Evolutionary conservation across 176 grass and related monocot species (phyloP), one percentile per base, ranked within the genome.

Genomic region (Avena sativa): DNA sequence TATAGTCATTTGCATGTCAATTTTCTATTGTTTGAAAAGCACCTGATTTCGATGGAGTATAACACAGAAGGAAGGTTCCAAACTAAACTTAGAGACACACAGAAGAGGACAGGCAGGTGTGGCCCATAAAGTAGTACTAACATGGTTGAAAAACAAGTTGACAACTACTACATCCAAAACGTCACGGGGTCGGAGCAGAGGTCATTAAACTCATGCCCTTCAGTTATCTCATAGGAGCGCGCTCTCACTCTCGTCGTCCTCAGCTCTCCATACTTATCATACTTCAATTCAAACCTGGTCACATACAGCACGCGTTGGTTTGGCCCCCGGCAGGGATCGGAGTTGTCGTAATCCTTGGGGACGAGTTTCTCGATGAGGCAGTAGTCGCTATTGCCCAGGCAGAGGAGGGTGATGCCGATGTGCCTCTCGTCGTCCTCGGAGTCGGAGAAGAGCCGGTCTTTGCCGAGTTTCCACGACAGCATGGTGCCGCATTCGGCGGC

Each of bases 181-280:
- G 70, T 43, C 10, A 73, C 70, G 2, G 70, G 70, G 25, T 4
- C 13, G 2, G 5, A 47, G 44, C 20, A 23, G 1, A 7, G 4
- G 9, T 21, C 70, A 73, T 73, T 73, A 23, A 13, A 2, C 12
- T 73, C 70, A 23, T 73, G 70, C 21, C 20, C 43, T 73, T 48
- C 70, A 5, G 9, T 23, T 20, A 48, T 21, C 70, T 73, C 11
- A 20, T 73, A 73, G 5, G 70, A 73, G 4, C 70, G 43, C 2
- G 20, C 20, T 0, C 40, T 73, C 7, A 12, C 10, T 11, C 43
- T 43, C 20, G 40, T 48, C 6, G 43, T 73, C 43, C 43, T 73
- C 19, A 73, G 43, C 70, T 73, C 43, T 73, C 70, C 70, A 48
- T 5, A 6, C 13, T 73, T 73, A 48, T 48, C 70, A 73, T 73